Base-by-base conservation (phyloP, 108 stramenopile genomes). In the Pseudonitzschia multiseries region DNA sequence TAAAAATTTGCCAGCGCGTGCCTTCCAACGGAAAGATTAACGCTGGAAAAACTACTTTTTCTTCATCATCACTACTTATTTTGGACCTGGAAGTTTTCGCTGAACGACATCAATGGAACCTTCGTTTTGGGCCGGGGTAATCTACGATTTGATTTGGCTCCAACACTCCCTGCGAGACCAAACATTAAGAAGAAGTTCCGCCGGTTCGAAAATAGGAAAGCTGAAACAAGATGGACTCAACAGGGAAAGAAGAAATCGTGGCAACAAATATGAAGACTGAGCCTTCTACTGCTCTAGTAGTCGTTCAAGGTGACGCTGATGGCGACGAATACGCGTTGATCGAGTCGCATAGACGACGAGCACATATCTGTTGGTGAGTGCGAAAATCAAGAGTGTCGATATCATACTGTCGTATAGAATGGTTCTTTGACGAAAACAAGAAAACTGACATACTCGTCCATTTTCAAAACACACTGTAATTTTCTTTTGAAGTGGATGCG, bases 401-500 rank as follows among this genome's bases (percentile, higher is more conserved):
- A 6, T 14, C 18, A 2, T 48, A 10, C 17, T 14, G 12, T 18
- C 9, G 17, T 8, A 48, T 14, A 48, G 1, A 48, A 8, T 2
- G 46, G 1, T 48, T 10, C 4, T 18, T 18, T 14, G 4, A 1
- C 46, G 18, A 10, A 42, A 9, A 6, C 6, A 42, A 48, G 46
- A 14, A 8, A 18, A 48, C 14, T 14, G 4, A 41, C 62, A 15
- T 1, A 36, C 62, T 10, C 36, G 6, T 28, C 24, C 28, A 6
- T 26, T 48, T 28, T 50, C 44, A 48, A 48, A 48, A 2, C 14
- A 14, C 2, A 48, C 13, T 48, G n/a, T n/a, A n/a, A n/a, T 10
- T 48, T n/a, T 28, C 60, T 33, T 26, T 13, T 74, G 70, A n/a
- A 73, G 83, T 52, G 77, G 79, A 53, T 84, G 83, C 65, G 83